Base-by-base conservation (phyloP, 2,329 filamentous ascomycete genomes). In the Ceratocystis alfenasii region DNA sequence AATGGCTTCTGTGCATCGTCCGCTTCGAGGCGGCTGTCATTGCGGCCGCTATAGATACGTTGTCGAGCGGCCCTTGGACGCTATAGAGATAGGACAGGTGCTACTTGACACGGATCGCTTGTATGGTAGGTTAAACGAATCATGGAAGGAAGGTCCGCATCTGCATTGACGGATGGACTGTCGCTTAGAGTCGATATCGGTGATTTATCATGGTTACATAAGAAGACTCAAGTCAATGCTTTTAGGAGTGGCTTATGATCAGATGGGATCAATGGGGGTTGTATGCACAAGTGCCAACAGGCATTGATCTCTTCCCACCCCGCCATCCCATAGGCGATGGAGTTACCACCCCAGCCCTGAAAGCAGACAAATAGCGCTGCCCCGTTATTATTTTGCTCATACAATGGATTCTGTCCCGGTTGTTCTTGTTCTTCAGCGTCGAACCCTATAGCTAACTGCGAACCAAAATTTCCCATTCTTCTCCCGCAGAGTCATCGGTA, bases 21-120 rank as follows among this genome's bases (percentile, higher is more conserved):
- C 48, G 7, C 50, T 67, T 66, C 84, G 82, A 69, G 91, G 91
- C 71, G 83, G 86, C 69, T 96, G 92, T 78, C 86, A 87, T 64
- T 96, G 92, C 75, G 90, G 91, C 66, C 85, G 92, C 68, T 95
- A 94, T 72, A 82, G 86, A 72, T 96, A 95, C 76, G 80, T 85
- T 67, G 84, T 96, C 70, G 76, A 83, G 59, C 80, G 93, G 28
- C 90, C 90, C 1, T 74, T 78, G 22, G 75, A 80, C 70, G 78
- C 81, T 50, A 75, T 77, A 48, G 77, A 84, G 44, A 76, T 81
- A 63, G 84, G 86, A 17, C 81, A 85, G 70, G 84, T 95, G 25
- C 83, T 90, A 69, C 94, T 95, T 73, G 87, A 90, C 74, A 85
- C 86, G 46, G 83, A 84, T 67, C 78, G 80, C 66, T 78, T 80